Percentiles rank a stretch among this genome's conserved stretches.
Evolutionary conservation across 2,329 filamentous ascomycete species (phyloP).

Genomic region (Amauroascus niger): DNA sequence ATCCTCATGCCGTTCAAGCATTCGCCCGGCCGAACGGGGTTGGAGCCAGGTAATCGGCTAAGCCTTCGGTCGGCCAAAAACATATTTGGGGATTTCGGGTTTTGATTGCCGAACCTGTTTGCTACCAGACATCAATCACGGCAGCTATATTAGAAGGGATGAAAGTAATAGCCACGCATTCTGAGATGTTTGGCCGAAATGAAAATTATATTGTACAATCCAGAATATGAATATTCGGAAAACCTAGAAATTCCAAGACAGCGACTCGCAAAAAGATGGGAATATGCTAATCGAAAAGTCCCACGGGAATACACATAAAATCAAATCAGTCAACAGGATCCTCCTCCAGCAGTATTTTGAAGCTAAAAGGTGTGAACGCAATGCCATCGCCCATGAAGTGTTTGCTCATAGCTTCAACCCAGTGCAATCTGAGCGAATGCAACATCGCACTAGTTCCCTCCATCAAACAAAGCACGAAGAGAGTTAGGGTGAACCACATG

Average conservation of each 20-base stretch:
- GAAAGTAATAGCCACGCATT: background rate
- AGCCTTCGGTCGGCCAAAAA: background rate
- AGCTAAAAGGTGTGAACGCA: conserved; percentile 82
- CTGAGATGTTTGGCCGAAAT: background rate
- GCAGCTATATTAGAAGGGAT: background rate
- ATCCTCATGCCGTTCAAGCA: too few species aligned
- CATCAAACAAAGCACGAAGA: conserved; percentile 80
- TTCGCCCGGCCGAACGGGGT: background rate
- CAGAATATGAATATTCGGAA: background rate
- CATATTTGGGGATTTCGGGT: background rate
- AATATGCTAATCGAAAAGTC: background rate
- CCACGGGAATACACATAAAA: background rate
- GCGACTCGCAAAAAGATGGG: background rate
- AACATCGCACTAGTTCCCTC: conserved; percentile 94
- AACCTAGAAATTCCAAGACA: background rate
- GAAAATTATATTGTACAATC: background rate
- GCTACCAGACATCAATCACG: background rate
- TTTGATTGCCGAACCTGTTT: background rate
- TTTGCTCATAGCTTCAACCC: conserved; percentile 97
- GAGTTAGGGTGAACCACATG: conserved; percentile 79
- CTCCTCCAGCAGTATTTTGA: conserved; percentile 74
- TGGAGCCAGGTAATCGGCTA: background rate
- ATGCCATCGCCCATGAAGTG: conserved; percentile 87
- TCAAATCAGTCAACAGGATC: conserved; percentile 47
- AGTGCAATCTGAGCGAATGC: conserved; percentile 81